These are phyloP conservation scores for Raphidocelis subcapitata DNA, from an alignment of 139 green algal genomes.

Conservation along the genomic window DNA sequence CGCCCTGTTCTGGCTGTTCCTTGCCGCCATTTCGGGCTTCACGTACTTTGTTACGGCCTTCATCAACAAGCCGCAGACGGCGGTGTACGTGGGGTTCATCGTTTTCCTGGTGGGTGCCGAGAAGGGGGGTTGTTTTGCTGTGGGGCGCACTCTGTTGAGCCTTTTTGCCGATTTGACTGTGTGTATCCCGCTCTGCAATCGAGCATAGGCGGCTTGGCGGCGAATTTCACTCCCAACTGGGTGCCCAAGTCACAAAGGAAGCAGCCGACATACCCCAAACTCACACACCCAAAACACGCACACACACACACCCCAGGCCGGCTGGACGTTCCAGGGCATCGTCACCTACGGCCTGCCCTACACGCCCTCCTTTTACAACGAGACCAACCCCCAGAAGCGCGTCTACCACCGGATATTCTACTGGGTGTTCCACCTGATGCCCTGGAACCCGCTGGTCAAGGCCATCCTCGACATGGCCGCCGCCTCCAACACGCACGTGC, in stretches of 20 bases:
- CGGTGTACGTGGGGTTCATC: conserved; percentile 83
- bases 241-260: no score
- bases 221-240: no score
- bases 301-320: conserved; percentile 22
- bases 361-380: conserved; percentile 46
- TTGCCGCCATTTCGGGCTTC: conserved; percentile 69
- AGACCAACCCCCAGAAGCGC: neutral
- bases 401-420: conserved; percentile 44
- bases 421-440: conserved; percentile 65
- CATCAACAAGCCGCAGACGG: conserved; percentile 52
- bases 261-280: no score
- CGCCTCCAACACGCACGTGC: conserved; percentile 23
- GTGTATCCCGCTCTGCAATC: no score
- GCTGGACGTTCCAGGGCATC: conserved; percentile 62
- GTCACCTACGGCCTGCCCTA: conserved; percentile 65
- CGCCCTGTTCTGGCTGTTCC: conserved; percentile 93
- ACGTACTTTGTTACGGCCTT: conserved; percentile 80
- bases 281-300: no score
- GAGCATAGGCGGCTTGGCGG: no score
- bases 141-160: no score
- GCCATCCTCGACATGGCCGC: conserved; percentile 64
- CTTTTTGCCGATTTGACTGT: no score
- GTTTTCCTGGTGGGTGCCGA: conserved; percentile 74
- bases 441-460: conserved; percentile 80
- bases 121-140: no score